Evolutionary conservation across 495 filamentous ascomycete species (phyloP), one percentile per base, ranked within the genome.

Genomic region (Penicillium roqueforti): DNA sequence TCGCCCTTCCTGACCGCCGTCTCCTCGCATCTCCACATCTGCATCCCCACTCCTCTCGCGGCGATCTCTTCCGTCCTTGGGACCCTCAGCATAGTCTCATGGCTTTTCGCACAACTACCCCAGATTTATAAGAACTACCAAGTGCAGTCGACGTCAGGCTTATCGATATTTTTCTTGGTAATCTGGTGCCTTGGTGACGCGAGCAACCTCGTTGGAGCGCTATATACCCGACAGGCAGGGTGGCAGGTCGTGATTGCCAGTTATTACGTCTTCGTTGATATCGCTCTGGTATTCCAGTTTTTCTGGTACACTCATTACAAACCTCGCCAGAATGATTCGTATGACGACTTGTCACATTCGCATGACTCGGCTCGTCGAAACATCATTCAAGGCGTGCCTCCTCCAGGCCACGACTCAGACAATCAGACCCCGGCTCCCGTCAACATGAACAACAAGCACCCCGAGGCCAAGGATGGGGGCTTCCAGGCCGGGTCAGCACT

Each of bases 31-130:
- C 78, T 88, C 56, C 80, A 84, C 60, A 82, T 80, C 48, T 89
- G 86, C 70, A 66, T 88, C 13, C 86, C 86, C 14, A 85, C 81
- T 22, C 75, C 81, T 50, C 78, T 87, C 36, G 83, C 85, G 47
- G 72, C 88, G 54, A 63, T 86, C 56, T 89, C 86, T 39, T 83
- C 79, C 6, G 51, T 78, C n/a, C 72, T 88, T 36, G 86, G 86
- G 36, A 77, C 77, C 1, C 66, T 83, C 54, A 86, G 82, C 60
- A 88, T 89, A 34, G 58, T 83, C 36, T 82, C 86, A 45, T 89
- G 86, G 86, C 73, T 89, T n/a, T 89, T 87, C 61, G 86, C 87
- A 25, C 87, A 89, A 65, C 69, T 89, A 18, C 86, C 86, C 3
- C 86, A 89, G 59, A 86, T 89, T 39, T 83, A 79, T 68, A 87